Evolutionary conservation across 805 yeast species (phyloP).

Genomic region (Suhomyces faveliae): DNA sequence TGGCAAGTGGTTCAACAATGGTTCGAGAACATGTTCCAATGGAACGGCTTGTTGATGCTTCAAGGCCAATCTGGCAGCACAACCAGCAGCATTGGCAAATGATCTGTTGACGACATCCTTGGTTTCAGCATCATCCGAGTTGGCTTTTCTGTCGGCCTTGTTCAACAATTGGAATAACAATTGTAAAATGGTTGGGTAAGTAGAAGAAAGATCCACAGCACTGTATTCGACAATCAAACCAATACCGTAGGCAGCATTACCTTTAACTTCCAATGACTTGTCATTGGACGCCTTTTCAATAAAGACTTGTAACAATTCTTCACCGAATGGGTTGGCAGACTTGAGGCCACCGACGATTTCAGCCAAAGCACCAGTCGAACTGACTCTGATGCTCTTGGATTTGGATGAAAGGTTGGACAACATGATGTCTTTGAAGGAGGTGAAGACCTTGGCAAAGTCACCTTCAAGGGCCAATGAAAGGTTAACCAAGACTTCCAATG

Average conservation of each 20-base stretch:
- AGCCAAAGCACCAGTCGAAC: slow-evolving; percentile 86
- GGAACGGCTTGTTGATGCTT: slow-evolving; percentile 74
- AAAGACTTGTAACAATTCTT: slow-evolving; percentile 70
- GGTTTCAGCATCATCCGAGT: slow-evolving; percentile 65
- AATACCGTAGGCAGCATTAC: slow-evolving; percentile 94
- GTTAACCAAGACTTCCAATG: slow-evolving; percentile 79
- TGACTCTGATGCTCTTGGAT: slow-evolving; percentile 64
- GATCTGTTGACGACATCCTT: slow-evolving; percentile 79
- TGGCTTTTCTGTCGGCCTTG: slow-evolving; percentile 57
- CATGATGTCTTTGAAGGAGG: slow-evolving; percentile 65
- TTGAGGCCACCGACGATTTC: slow-evolving; percentile 81
- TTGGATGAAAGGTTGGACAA: slow-evolving; percentile 56
- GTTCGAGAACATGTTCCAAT: slow-evolving; percentile 65
- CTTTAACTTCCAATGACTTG: slow-evolving; percentile 82
- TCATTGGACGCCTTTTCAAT: slow-evolving; percentile 67
- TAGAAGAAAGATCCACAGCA: slow-evolving; percentile 56
- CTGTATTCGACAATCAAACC: slow-evolving; percentile 67
- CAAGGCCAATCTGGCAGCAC: slow-evolving; percentile 89
- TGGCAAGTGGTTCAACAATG: slow-evolving; percentile 79
- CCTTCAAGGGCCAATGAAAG: slow-evolving; percentile 74
- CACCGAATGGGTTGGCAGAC: slow-evolving; percentile 59
- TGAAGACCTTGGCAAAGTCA: slow-evolving; percentile 73
- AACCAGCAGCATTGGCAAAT: slow-evolving; percentile 93
- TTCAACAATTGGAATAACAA: slow-evolving; percentile 76
- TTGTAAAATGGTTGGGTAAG: slow-evolving; percentile 70